Conservation (phyloP, 169 alveolate genomes). For the Plasmodium yoelii region DNA sequence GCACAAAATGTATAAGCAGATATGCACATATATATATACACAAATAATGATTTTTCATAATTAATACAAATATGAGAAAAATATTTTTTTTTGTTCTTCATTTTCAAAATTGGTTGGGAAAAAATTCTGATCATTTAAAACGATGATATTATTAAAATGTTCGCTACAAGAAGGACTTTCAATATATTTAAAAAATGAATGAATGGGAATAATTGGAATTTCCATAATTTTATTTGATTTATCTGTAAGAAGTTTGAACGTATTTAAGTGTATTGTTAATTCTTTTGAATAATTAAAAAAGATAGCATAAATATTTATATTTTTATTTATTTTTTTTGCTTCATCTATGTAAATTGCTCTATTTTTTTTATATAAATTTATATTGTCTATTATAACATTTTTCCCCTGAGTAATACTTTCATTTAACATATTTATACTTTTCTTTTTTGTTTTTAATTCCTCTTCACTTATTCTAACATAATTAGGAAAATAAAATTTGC, state of each 20-base stretch:
- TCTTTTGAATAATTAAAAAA: conserved; percentile 65
- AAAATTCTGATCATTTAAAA: conserved; percentile 46
- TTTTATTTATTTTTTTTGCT: conserved; percentile 49
- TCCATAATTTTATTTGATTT: conserved; percentile 19
- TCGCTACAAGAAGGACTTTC: conserved; percentile 36
- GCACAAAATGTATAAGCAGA: too few relatives aligned
- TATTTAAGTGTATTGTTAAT: conserved; percentile 36
- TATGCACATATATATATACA: background rate
- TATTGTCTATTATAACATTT: conserved; percentile 62
- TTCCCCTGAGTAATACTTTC: conserved; percentile 20
- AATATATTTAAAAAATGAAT: conserved; percentile 64
- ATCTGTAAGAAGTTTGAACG: conserved; percentile 55
- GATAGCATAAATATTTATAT: conserved; percentile 29
- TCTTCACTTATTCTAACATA: conserved; percentile 19
- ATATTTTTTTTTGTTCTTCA: conserved; percentile 45
- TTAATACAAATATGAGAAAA: conserved; percentile 55
- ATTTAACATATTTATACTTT: conserved; percentile 25
- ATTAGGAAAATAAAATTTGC: conserved; percentile 25
- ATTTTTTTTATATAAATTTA: conserved; percentile 20
- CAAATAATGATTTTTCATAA: background rate
- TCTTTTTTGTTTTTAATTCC: conserved; percentile 29
- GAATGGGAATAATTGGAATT: conserved; percentile 51
- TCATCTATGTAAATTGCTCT: conserved; percentile 31
- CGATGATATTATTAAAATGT: conserved; percentile 16
- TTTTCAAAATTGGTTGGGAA: conserved; percentile 48